A percentile compares a stretch with the other conserved stretches of the same genome.
Conservation (phyloP, 306 rosid genomes). For the Leucaena leucocephala region DNA sequence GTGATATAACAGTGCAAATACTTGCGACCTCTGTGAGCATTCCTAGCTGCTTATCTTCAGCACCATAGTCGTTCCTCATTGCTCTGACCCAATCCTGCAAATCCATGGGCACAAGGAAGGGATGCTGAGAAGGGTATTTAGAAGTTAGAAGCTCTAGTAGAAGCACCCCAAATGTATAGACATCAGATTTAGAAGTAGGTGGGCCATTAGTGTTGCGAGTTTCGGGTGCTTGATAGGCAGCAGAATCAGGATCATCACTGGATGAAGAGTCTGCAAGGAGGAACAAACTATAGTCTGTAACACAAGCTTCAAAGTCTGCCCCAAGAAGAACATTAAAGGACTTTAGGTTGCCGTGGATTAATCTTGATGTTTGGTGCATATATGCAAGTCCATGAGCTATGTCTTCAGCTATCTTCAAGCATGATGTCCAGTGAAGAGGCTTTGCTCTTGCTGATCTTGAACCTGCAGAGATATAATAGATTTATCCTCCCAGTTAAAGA, state of each 20-base stretch:
- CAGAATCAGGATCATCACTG: conserved; percentile 61
- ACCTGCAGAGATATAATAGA: conserved; percentile 52
- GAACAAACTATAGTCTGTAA: conserved; percentile 76
- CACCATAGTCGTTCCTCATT: conserved; percentile 72
- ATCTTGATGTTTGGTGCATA: conserved; percentile 68
- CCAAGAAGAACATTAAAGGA: conserved; percentile 91
- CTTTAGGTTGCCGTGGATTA: conserved; percentile 83
- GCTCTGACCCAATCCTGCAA: conserved; percentile 82
- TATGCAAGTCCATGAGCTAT: conserved; percentile 89
- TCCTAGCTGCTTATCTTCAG: conserved; percentile 62
- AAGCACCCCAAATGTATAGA: conserved; percentile 76
- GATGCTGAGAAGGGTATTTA: conserved; percentile 84
- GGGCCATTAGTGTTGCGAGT: conserved; percentile 56
- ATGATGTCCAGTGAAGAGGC: conserved; percentile 98
- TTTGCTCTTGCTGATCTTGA: conserved; percentile 81
- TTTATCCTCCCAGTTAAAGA: not conserved
- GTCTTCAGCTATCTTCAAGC: conserved; percentile 95
- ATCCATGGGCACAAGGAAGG: conserved; percentile 69
- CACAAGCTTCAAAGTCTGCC: conserved; percentile 83
- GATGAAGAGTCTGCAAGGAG: conserved; percentile 54
- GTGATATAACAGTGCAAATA: conserved; percentile 75
- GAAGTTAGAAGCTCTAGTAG: conserved; percentile 90
- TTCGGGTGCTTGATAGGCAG: conserved; percentile 77
- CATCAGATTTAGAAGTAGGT: conserved; percentile 69
- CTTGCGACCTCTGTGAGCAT: conserved; percentile 92